phyloP scores from a whole-genome alignment of 1,284 basidiomycete species.

The Leccinum fuscescens region DNA sequence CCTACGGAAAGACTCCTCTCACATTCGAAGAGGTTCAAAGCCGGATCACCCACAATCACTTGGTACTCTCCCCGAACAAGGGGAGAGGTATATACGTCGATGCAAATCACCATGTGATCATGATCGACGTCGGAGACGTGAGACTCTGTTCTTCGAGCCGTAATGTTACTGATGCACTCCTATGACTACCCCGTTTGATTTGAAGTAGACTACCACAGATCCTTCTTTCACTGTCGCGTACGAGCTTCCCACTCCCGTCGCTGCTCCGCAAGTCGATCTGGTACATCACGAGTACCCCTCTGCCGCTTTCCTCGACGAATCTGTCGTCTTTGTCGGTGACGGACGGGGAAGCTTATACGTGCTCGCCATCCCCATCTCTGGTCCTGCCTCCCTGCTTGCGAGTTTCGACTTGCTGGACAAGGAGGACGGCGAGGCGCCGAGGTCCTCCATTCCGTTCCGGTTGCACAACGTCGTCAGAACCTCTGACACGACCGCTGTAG shows the following conservation, averaged over 20 bases:
- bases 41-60: conserved; percentile 84
- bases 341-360: conserved; percentile 73
- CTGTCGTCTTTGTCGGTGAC: conserved; percentile 63
- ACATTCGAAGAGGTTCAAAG: conserved; percentile 81
- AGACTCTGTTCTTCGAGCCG: conserved; percentile 27
- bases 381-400: conserved; percentile 47
- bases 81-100: conserved; percentile 71
- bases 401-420: conserved; percentile 49
- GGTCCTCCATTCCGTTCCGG: conserved; percentile 51
- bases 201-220: conserved; percentile 46
- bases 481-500: conserved; percentile 41
- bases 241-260: conserved; percentile 55
- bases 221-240: conserved; percentile 61
- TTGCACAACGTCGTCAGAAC: conserved; percentile 47
- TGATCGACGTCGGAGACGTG: conserved; percentile 59
- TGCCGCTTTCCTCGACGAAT: conserved; percentile 52
- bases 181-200: conserved; percentile 4
- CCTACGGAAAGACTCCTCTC: conserved; percentile 57
- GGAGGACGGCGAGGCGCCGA: conserved; percentile 17
- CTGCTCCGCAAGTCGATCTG: conserved; percentile 36
- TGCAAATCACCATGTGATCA: conserved; percentile 58
- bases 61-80: conserved; percentile 49
- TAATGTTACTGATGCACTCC: conserved; percentile 17
- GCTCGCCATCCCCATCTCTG: conserved; percentile 37
- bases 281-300: conserved; percentile 76